Evolutionary conservation across 2,329 filamentous ascomycete species (phyloP).

Genomic region (Nothopassalora personata): DNA sequence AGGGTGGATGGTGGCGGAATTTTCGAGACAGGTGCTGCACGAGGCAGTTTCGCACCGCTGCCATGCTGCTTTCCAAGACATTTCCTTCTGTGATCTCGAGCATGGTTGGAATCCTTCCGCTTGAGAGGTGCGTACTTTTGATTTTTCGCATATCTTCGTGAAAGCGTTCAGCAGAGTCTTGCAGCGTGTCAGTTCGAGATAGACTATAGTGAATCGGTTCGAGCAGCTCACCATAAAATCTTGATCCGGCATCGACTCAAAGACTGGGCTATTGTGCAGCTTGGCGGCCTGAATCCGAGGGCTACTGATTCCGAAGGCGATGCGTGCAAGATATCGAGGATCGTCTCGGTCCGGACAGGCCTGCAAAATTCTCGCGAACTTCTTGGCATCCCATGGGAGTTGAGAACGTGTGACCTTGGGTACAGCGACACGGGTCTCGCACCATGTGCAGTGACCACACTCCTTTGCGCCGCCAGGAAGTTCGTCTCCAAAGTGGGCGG

Average conservation of each 20-base stretch:
- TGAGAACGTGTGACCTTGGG: constrained; percentile 37
- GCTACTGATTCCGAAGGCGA: constrained; percentile 59
- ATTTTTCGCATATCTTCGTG: constrained; percentile 19
- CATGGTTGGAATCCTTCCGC: no score
- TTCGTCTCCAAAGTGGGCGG: constrained; percentile 54
- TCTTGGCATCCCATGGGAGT: constrained; percentile 36
- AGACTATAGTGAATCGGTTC: background rate
- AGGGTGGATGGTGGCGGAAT: no score
- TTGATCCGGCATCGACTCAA: constrained; percentile 52
- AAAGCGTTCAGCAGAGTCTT: constrained; percentile 19
- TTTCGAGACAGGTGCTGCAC: no score
- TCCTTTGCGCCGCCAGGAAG: constrained; percentile 40
- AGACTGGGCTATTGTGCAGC: constrained; percentile 43
- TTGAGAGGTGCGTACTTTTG: background rate
- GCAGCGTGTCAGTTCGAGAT: background rate
- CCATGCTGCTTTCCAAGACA: no score
- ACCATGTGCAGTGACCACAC: constrained; percentile 51
- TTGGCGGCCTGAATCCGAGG: constrained; percentile 49
- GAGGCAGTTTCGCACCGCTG: no score
- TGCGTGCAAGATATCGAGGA: constrained; percentile 52
- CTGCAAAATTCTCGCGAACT: constrained; percentile 43
- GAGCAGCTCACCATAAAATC: constrained; percentile 44
- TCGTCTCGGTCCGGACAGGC: constrained; percentile 50
- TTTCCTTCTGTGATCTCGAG: no score
- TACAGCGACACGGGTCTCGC: constrained; percentile 32